These are phyloP conservation scores for Penicillium sp. DNA, from an alignment of 2,329 filamentous ascomycete species.

Conservation along the genomic window DNA sequence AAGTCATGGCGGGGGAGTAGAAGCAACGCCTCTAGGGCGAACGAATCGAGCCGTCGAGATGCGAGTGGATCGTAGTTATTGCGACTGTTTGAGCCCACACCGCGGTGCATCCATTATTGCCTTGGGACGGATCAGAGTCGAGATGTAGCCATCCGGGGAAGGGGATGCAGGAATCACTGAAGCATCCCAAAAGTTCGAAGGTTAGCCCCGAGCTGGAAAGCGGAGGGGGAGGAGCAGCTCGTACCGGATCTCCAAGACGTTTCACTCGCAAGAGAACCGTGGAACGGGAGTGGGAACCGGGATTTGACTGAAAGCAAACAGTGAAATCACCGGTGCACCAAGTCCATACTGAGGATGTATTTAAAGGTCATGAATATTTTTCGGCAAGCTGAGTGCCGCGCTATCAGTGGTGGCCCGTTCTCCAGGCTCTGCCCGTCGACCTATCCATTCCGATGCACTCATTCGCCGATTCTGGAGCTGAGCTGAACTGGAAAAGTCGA, in stretches of 20 bases:
- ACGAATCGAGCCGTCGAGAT: slow-evolving; percentile 12
- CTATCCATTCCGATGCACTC: slow-evolving; percentile 1
- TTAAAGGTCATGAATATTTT: neutral
- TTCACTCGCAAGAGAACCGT: neutral
- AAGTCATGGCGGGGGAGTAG: slow-evolving; percentile 24
- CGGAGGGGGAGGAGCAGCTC: neutral
- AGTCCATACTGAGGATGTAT: neutral
- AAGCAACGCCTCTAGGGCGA: slow-evolving; percentile 14
- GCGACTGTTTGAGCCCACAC: slow-evolving; percentile 27
- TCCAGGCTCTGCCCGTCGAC: slow-evolving; percentile 8
- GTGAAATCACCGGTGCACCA: neutral
- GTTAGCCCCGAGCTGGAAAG: neutral
- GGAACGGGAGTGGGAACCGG: neutral
- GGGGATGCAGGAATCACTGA: neutral
- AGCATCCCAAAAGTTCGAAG: neutral
- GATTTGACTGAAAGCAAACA: neutral
- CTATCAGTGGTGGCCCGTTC: slow-evolving; percentile 16
- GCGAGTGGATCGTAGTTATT: slow-evolving; percentile 27
- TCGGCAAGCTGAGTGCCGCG: slow-evolving; percentile 4
- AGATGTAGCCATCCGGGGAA: neutral
- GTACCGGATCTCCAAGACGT: neutral
- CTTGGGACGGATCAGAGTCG: slow-evolving; percentile 13
- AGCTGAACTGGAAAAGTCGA: slow-evolving; percentile 15
- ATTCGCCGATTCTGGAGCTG: slow-evolving; percentile 14
- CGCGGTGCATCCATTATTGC: slow-evolving; percentile 36